Evolutionary conservation across 2,329 filamentous ascomycete genomes (phyloP).

Genomic region (Penicillium freii): DNA sequence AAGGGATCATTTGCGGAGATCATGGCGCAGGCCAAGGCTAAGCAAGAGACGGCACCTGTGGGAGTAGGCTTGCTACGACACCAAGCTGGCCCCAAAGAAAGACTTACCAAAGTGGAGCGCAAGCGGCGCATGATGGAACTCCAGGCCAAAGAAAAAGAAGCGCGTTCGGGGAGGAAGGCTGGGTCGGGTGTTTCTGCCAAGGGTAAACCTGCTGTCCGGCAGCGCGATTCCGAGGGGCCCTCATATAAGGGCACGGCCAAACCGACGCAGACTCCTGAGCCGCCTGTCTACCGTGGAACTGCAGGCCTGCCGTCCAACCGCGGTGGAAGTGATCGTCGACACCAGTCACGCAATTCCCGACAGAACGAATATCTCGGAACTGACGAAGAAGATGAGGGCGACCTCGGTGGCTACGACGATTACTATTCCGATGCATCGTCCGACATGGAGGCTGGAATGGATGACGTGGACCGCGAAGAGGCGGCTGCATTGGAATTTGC

Average conservation of each 20-base stretch:
- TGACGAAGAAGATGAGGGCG: conserved; percentile 50
- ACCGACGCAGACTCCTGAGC: conserved; percentile 26
- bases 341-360: conserved; percentile 28
- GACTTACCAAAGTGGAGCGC: conserved; percentile 55
- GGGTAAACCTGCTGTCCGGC: conserved; percentile 28
- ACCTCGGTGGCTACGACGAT: conserved; percentile 41
- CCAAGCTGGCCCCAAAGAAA: conserved; percentile 54
- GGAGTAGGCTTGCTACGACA: conserved; percentile 56
- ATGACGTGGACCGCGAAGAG: conserved; percentile 49
- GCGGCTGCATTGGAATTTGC: conserved; percentile 41
- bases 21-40: conserved; percentile 57
- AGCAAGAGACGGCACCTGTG: conserved; percentile 47
- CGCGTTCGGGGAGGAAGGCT: conserved; percentile 32
- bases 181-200: conserved; percentile 19
- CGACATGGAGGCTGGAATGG: conserved; percentile 52
- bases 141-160: conserved; percentile 42
- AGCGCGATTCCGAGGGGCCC: conserved; percentile 33
- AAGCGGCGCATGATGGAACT: conserved; percentile 44
- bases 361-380: conserved; percentile 48
- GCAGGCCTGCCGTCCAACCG: conserved; percentile 36
- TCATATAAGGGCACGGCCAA: conserved; percentile 43
- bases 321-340: conserved; percentile 27
- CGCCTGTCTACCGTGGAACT: conserved; percentile 43
- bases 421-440: conserved; percentile 48
- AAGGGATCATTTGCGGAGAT: conserved; percentile 61